Evolutionary conservation across 176 grass and related monocot genomes (phyloP).

Genomic region (barley (Hordeum vulgare)): DNA sequence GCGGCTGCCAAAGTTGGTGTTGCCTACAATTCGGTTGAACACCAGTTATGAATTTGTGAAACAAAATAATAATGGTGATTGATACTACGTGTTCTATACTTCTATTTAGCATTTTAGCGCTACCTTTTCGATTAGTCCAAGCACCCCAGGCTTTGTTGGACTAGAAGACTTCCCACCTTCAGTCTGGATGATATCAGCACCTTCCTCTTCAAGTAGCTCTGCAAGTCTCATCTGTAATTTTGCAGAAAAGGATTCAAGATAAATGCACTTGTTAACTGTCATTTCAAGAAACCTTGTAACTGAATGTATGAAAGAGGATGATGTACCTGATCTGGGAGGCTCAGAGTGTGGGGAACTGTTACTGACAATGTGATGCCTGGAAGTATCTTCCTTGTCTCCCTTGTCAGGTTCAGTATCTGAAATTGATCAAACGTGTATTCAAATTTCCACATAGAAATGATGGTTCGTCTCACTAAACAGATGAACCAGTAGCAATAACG

Average conservation of each 20-base stretch:
- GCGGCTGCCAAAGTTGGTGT: slow-evolving; percentile 87
- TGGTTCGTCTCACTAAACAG: background rate
- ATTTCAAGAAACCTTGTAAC: background rate
- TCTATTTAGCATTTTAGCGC: background rate
- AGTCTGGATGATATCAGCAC: slow-evolving; percentile 83
- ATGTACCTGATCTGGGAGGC: slow-evolving; percentile 86
- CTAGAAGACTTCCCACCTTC: slow-evolving; percentile 87
- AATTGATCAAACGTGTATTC: background rate
- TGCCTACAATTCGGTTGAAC: slow-evolving; percentile 38
- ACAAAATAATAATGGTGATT: background rate
- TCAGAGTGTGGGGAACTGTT: slow-evolving; percentile 86
- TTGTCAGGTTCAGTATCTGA: slow-evolving; percentile 83
- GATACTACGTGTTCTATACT: background rate
- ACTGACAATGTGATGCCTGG: slow-evolving; percentile 76
- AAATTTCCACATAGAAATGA: background rate
- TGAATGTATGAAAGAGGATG: background rate
- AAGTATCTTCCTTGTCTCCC: slow-evolving; percentile 70
- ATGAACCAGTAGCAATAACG: background rate
- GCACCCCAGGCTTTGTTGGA: slow-evolving; percentile 70
- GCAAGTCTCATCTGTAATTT: slow-evolving; percentile 63
- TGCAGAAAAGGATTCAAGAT: background rate
- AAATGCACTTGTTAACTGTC: background rate
- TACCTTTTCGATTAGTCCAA: slow-evolving; percentile 94
- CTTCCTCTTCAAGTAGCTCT: slow-evolving; percentile 84
- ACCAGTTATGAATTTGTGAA: background rate